Base-by-base conservation (phyloP, 2,329 filamentous ascomycete species). In the Phaeosphaeriaceae sp. region DNA sequence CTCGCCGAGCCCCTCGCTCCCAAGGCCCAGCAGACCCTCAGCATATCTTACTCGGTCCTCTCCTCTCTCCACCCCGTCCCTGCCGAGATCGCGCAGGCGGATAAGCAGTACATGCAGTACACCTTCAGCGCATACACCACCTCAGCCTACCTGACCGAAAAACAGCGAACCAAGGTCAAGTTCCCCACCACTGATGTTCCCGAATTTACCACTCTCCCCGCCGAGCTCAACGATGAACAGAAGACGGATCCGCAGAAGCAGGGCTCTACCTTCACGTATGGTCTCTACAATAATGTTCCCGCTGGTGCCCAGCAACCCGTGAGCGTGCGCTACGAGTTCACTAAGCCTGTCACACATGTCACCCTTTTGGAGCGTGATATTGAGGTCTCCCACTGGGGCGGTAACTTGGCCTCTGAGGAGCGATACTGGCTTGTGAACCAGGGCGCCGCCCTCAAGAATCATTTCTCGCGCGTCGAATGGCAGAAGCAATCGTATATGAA, bases 91-190 rank as follows among this genome's bases (percentile, higher is more conserved):
- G 79, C 82, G n/a, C 94, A 99, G 74, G 82, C 86, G 37, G 91
- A 92, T 42, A 85, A 87, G 72, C 94, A 99, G 76, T 97, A 87
- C 77, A 86, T 99, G 44, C 81, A 84, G 48, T 92, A 95, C 79
- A 81, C 85, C 47, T 95, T 96, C 79, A 93, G 90, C 53, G 89
- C 89, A 60, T 96, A 96, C 76, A 83, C 82, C 38, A 87, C 87
- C 13, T 95, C 90, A 8, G 87, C 88, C 53, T 99, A 99, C 78
- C 77, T 82, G 15, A 97, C 92, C 12, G 74, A 84, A 66, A 96
- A 96, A 79, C 94, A 99, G 74, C 97, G 97, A 84, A 97, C 94
- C 32, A 96, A 97, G 76, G 77, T 99, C 76, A 97, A 97, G 79
- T 87, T 96, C 63, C 83, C 89, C 39, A 88, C 85, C 46, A 78